Evolutionary conservation across 2,329 filamentous ascomycete species (phyloP).

Genomic region (Colletotrichum euphorbiae): DNA sequence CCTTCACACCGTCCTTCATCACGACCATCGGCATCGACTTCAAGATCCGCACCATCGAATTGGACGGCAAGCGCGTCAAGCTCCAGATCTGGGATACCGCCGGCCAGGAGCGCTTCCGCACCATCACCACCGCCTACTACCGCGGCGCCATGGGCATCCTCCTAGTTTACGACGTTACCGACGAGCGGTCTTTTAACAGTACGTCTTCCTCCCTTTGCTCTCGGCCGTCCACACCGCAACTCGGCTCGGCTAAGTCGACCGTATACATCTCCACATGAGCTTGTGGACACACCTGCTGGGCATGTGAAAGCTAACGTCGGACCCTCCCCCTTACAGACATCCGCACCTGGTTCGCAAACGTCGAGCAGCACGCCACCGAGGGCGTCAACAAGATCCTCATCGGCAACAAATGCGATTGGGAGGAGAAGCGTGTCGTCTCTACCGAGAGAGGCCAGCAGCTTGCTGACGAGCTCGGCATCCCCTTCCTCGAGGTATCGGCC

Average conservation of each 20-base stretch:
- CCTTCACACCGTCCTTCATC: constrained; percentile 97
- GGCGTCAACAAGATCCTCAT: constrained; percentile 99
- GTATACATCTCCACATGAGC: constrained; percentile 1
- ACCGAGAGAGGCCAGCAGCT: constrained; percentile 93
- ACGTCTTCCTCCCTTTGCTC: constrained; percentile 50
- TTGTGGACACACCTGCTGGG: not conserved
- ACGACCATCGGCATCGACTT: constrained; percentile 99
- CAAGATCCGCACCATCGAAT: constrained; percentile 99
- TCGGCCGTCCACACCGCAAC: not conserved
- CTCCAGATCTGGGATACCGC: constrained; percentile 99
- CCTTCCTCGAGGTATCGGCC: constrained; percentile 97
- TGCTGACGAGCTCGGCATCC: constrained; percentile 95
- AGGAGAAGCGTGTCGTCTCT: constrained; percentile 95
- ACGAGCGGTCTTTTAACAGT: constrained; percentile 97
- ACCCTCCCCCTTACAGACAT: constrained; percentile 74
- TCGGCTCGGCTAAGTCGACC: not conserved
- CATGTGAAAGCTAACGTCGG: constrained; percentile 41
- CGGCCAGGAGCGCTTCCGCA: constrained; percentile 97
- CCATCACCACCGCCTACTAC: constrained; percentile 99
- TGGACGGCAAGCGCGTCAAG: constrained; percentile 99
- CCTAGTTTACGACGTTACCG: constrained; percentile 97
- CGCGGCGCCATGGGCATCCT: constrained; percentile 98
- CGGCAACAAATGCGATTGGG: constrained; percentile 99
- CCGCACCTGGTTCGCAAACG: constrained; percentile 99
- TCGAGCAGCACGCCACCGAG: constrained; percentile 97